Conservation (phyloP, 192 early-diverging fungal genomes). For the Endogone sp. region DNA sequence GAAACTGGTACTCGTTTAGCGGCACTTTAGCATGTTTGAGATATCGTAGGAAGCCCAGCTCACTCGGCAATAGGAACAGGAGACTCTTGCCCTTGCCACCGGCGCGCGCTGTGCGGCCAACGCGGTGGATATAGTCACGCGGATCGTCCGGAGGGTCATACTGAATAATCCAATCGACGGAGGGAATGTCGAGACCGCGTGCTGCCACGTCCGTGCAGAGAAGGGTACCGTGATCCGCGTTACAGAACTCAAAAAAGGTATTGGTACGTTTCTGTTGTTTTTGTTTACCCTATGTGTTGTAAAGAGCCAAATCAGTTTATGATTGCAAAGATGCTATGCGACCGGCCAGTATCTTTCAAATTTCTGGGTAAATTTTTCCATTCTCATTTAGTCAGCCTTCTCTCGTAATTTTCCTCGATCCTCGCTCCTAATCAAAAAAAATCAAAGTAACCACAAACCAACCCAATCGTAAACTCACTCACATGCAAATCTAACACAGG, state of each 20-base stretch:
- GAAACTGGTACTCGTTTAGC: conserved; percentile 99
- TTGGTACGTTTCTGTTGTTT: conserved; percentile 99
- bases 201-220: conserved; percentile 98
- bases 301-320: too few species aligned
- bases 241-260: conserved; percentile 99
- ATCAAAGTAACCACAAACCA: background rate
- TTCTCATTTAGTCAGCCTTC: too few species aligned
- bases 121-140: conserved; percentile 93
- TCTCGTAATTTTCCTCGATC: background rate
- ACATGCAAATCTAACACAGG: conserved; percentile 97
- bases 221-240: conserved; percentile 90
- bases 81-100: conserved; percentile 87
- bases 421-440: background rate
- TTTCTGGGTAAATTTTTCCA: too few species aligned
- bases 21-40: conserved; percentile 98
- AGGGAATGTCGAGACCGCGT: conserved; percentile 95
- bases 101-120: conserved; percentile 94
- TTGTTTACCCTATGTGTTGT: conserved; percentile 65
- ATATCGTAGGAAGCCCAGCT: conserved; percentile 94
- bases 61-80: conserved; percentile 91
- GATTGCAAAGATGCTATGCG: too few species aligned
- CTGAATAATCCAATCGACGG: conserved; percentile 99
- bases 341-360: too few species aligned
- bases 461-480: conserved; percentile 20
- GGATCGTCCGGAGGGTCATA: conserved; percentile 99